phyloP scores from a whole-genome alignment of 805 yeast species.

The Dipodascus albidus region DNA sequence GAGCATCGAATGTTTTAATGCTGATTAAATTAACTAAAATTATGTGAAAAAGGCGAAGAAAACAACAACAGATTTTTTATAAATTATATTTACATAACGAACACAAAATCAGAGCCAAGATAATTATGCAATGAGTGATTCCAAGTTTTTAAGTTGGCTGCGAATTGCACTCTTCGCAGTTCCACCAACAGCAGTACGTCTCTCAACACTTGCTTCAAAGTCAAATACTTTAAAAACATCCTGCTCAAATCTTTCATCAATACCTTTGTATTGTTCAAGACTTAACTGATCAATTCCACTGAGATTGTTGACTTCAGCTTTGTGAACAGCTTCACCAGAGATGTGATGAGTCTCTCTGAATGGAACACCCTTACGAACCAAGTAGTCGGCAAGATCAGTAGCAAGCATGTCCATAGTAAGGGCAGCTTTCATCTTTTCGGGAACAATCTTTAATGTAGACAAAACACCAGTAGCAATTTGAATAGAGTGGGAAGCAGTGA shows the following conservation, averaged over 20 bases:
- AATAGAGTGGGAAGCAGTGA: slow-evolving; percentile 88
- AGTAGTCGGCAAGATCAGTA: slow-evolving; percentile 94
- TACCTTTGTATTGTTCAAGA: slow-evolving; percentile 62
- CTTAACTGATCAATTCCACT: slow-evolving; percentile 81
- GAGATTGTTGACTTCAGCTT: slow-evolving; percentile 67
- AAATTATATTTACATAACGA: not conserved
- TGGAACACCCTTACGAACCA: slow-evolving; percentile 96
- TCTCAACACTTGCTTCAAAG: slow-evolving; percentile 90
- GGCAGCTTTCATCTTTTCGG: slow-evolving; percentile 71
- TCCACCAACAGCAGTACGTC: slow-evolving; percentile 95
- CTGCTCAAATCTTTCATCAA: slow-evolving; percentile 67
- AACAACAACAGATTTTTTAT: not conserved
- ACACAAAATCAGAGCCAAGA: not conserved
- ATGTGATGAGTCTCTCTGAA: slow-evolving; percentile 99
- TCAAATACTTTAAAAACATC: slow-evolving; percentile 83
- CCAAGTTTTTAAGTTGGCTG: slow-evolving; percentile 42
- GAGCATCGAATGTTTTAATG: not conserved
- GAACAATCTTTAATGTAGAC: slow-evolving; percentile 68
- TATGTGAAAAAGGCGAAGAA: no score
- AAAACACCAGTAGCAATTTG: slow-evolving; percentile 93
- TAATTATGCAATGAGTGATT: not conserved
- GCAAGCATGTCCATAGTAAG: slow-evolving; percentile 99
- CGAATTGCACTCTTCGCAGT: slow-evolving; percentile 87
- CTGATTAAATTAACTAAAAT: not conserved
- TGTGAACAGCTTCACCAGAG: slow-evolving; percentile 92